A percentile compares a stretch with the other conserved stretches of the same genome.
phyloP scores from a whole-genome alignment of 208 protist species.

The Crithidia fasciculata region DNA sequence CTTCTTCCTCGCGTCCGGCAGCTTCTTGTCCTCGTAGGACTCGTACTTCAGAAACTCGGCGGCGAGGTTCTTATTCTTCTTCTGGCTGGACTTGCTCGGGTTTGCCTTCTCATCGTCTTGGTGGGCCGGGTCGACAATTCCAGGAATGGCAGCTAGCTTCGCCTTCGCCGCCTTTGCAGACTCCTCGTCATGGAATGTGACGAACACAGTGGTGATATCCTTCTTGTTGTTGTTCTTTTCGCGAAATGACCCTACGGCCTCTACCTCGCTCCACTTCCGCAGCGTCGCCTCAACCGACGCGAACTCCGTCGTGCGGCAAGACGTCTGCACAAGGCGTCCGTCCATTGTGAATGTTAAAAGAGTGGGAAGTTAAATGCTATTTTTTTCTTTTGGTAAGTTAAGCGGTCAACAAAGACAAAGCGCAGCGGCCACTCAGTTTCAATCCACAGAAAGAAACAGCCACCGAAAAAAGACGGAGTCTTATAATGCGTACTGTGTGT shows the following conservation, averaged over 20 bases:
- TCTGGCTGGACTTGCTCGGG: constrained; percentile 11
- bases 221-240: constrained; percentile 82
- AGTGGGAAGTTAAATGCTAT: too few relatives aligned
- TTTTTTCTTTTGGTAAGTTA: too few relatives aligned
- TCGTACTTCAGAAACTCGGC: constrained; percentile 69
- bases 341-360: constrained; percentile 27
- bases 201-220: constrained; percentile 81
- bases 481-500: too few relatives aligned
- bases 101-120: constrained; percentile 31
- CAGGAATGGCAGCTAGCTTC: constrained; percentile 53
- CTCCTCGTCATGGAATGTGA: constrained; percentile 68
- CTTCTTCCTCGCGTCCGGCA: constrained; percentile 3
- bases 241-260: constrained; percentile 79
- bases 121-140: constrained; percentile 38
- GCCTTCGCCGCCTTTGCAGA: constrained; percentile 34
- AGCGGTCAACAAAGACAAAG: too few relatives aligned
- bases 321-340: constrained; percentile 40
- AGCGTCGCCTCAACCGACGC: constrained; percentile 64
- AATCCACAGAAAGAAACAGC: too few relatives aligned
- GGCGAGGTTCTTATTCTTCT: constrained; percentile 47
- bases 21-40: constrained; percentile 41
- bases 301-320: constrained; percentile 74
- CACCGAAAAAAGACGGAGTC: too few relatives aligned
- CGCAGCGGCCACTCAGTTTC: too few relatives aligned
- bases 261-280: constrained; percentile 75